These are phyloP conservation scores for Fusarium sp. DNA, from an alignment of 2,329 filamentous ascomycete species.

Conservation along the genomic window DNA sequence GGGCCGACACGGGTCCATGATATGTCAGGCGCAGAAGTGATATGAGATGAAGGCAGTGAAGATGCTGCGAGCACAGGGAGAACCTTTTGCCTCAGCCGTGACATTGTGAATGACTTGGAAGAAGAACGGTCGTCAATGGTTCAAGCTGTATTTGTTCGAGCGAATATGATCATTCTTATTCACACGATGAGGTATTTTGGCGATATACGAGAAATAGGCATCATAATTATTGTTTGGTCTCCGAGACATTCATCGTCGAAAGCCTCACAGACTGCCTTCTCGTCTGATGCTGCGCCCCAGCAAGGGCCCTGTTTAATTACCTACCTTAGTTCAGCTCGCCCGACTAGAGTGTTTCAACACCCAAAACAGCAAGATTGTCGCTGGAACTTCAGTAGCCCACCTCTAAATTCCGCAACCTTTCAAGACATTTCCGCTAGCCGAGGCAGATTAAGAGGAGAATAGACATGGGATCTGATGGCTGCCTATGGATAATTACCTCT, in stretches of 20 bases:
- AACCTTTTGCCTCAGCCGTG: conserved; percentile 21
- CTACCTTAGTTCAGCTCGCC: conserved; percentile 12
- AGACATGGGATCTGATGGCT: background rate
- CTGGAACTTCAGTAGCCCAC: background rate
- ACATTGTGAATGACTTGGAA: conserved; percentile 7
- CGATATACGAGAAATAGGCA: background rate
- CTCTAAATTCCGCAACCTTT: conserved; percentile 18
- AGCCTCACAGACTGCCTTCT: conserved; percentile 14
- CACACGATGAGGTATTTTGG: background rate
- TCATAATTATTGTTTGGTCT: background rate
- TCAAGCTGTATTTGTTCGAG: background rate
- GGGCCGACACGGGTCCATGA: conserved; percentile 18
- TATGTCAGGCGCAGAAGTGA: conserved; percentile 26
- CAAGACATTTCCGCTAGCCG: conserved; percentile 4
- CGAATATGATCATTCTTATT: background rate
- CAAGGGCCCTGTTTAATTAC: conserved; percentile 1
- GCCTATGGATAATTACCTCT: conserved; percentile 15
- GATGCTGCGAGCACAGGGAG: conserved; percentile 18
- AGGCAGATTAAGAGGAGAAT: conserved; percentile 7
- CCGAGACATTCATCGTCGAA: background rate
- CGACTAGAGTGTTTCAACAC: conserved; percentile 3
- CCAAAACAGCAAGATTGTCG: conserved; percentile 26
- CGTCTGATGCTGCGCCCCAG: conserved; percentile 26
- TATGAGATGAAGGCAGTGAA: conserved; percentile 10
- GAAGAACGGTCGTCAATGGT: background rate